Base-by-base conservation (phyloP, 1,284 basidiomycete species). In the Puccinia novopanici region DNA sequence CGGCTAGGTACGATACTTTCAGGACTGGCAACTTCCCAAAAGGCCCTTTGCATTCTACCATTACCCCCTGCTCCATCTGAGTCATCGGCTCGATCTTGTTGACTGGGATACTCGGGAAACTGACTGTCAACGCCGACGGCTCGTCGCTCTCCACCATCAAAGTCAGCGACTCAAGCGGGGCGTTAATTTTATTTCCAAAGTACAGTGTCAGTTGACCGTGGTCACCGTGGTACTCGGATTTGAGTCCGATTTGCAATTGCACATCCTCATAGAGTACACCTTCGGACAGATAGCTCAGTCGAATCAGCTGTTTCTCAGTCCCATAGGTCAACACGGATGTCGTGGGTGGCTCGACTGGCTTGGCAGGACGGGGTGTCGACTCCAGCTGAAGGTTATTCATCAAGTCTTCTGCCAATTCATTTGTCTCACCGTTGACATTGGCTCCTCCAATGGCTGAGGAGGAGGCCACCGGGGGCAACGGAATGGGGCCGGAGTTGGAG, bases 221-320 rank as follows among this genome's bases (percentile, higher is more conserved):
- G 83, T 94, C 91, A 17, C 92, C 92, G 86, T 98, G 95, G 85
- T 93, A 99, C 84, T 95, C 92, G 67, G 94, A 94, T 87, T 99
- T 99, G 88, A 99, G 87, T 40, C 96, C 97, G 82, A 99, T 91
- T 86, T 98, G 96, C 50, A 99, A 89, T 86, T 96, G 93, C 19
- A 92, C 90, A 84, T 99, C 97, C 82, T 99, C 97, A 86, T 93
- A 99, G 22, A 99, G 89, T 34, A 99, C 91, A 67, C 97, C 97
- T 83, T 99, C 96, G 30, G 89, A 86, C 48, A 87, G 88, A 86
- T 91, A 94, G 2, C 89, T 91, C 45, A 98, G 88, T 82, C 94
- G 93, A 83, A 93, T 91, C 84, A 93, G 93, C 93, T 93, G 95
- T 84, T 87, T 83, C 73, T 92, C 86, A 27, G 83, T 82, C 5